phyloP scores from a whole-genome alignment of 1,139 yeast genomes.

The Protomyces inouyei region DNA sequence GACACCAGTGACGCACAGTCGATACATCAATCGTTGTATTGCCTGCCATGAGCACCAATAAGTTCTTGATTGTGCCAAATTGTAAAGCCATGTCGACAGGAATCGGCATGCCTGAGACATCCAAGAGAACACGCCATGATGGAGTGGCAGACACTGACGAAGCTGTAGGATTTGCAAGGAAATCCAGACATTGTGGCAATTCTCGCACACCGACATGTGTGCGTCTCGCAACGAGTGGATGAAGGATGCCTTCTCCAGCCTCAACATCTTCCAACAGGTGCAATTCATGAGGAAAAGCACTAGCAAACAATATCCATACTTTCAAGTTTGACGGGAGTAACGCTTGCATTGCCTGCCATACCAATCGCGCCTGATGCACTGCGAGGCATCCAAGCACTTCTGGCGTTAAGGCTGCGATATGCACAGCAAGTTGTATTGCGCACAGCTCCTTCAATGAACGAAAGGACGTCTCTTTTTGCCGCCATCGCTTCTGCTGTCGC shows the following conservation, averaged over 20 bases:
- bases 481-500: not conserved
- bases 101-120: constrained; percentile 6
- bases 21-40: constrained; percentile 1
- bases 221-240: not conserved
- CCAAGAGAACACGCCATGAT: constrained; percentile 10
- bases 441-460: not conserved
- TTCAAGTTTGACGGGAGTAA: not conserved
- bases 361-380: not conserved
- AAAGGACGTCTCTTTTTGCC: not conserved
- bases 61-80: not conserved
- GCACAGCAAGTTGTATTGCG: not conserved
- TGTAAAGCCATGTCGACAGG: constrained; percentile 10
- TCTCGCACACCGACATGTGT: not conserved
- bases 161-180: not conserved
- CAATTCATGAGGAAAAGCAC: not conserved
- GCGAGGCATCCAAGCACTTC: not conserved
- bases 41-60: not conserved
- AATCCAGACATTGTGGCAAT: not conserved
- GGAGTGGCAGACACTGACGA: not conserved
- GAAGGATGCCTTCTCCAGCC: not conserved
- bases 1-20: constrained; percentile 12
- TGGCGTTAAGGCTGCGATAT: not conserved
- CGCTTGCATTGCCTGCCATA: not conserved
- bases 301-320: not conserved
- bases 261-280: not conserved